Evolutionary conservation across 2,329 filamentous ascomycete genomes (phyloP).

Genomic region (Aspergillus thermomutatus): DNA sequence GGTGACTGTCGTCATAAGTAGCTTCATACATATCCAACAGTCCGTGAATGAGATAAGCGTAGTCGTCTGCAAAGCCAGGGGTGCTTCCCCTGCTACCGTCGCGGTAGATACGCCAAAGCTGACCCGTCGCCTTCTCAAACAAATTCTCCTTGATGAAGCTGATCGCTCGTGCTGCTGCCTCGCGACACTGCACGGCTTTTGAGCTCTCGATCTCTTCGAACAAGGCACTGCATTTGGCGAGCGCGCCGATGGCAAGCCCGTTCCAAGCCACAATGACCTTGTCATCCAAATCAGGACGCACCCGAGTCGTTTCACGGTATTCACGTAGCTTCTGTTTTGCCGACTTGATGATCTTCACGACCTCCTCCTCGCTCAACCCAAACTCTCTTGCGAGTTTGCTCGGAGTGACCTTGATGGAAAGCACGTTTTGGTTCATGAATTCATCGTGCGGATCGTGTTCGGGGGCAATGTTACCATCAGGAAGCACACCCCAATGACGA

Average conservation of each 20-base stretch:
- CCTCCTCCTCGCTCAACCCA: conserved; percentile 65
- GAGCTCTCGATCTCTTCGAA: conserved; percentile 59
- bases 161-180: conserved; percentile 65
- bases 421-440: conserved; percentile 88
- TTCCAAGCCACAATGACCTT: conserved; percentile 89
- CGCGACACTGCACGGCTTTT: conserved; percentile 59
- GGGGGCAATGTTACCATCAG: conserved; percentile 80
- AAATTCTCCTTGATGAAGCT: conserved; percentile 69
- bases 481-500: conserved; percentile 76
- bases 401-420: conserved; percentile 67
- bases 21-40: conserved; percentile 80
- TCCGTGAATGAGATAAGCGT: conserved; percentile 81
- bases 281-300: conserved; percentile 75
- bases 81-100: conserved; percentile 61
- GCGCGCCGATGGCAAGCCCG: conserved; percentile 76
- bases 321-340: conserved; percentile 67
- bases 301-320: conserved; percentile 70
- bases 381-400: conserved; percentile 72
- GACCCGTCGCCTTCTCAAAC: conserved; percentile 62
- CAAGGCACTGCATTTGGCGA: conserved; percentile 71
- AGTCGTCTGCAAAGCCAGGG: conserved; percentile 85
- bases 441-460: conserved; percentile 88
- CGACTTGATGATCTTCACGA: conserved; percentile 62
- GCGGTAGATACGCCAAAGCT: conserved; percentile 71
- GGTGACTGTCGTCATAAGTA: conserved; percentile 70